Evolutionary conservation across 1,139 yeast genomes (phyloP), one percentile per base, ranked within the genome.

Genomic region (Debaryomyces fabryi): DNA sequence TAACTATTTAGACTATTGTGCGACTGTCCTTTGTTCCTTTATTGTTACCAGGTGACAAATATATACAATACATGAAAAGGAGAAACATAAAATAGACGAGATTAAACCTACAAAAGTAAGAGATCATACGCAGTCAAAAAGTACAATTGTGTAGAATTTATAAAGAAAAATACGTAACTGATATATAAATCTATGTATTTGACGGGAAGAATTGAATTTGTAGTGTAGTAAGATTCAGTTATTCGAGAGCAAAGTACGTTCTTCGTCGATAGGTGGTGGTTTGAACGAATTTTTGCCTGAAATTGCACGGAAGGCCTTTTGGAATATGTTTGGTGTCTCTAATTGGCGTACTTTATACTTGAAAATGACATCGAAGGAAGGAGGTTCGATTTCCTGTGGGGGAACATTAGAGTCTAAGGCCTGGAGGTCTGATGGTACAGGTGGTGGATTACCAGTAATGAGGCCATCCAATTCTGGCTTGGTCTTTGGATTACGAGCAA

Each of bases 351-450:
- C 47, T 52, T 73, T 73, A 54, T 54, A 70, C 46, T 61, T 56
- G 45, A 62, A 56, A 24, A 73, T 64, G 36, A 62, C 67, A 10
- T 71, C 71, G 40, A 66, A 65, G 1, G 64, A 43, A 3, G 78
- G 78, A 15, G 78, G 78, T 49, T 73, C 73, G 44, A 72, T 71
- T 48, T 72, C 78, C 48, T 58, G 65, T 3, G 74, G 73, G 8
- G 65, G 56, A 16, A 64, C 58, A 47, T 62, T 53, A 24, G 63
- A 39, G 44, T 58, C 57, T 23, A 55, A 23, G 36, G 65, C 62
- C 6, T 56, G 50, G 15, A 55, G 44, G 3, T 53, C 66, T 35
- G 49, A 32, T 33, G 44, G 27, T 15, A 57, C 55, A 16, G 62
- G 60, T 7, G 63, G 63, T 3, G 67, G 67, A 13, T 59, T 58